These are phyloP conservation scores for Suillus decipiens DNA, from an alignment of 768 basidiomycete genomes.

Conservation along the genomic window DNA sequence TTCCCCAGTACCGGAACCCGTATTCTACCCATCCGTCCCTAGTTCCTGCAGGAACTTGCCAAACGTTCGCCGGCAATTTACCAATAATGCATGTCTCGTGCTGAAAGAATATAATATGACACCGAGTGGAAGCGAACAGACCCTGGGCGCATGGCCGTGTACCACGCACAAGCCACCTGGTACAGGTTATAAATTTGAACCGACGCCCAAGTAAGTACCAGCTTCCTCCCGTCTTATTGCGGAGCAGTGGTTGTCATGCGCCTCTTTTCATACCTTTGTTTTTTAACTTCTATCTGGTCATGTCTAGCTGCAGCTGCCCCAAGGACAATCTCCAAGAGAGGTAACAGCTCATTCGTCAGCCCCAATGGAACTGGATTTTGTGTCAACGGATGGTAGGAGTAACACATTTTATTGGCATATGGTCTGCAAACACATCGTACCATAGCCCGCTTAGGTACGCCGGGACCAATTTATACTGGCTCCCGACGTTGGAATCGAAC, in stretches of 20 bases:
- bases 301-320: constrained; percentile 32
- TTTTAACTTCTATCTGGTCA: not conserved
- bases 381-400: constrained; percentile 52
- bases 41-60: no score
- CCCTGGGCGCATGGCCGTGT: no score
- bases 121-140: no score
- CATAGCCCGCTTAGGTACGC: constrained; percentile 36
- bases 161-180: not conserved
- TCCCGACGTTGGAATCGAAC: constrained; percentile 47
- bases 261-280: not conserved
- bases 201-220: not conserved
- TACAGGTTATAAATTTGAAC: not conserved
- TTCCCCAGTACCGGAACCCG: no score
- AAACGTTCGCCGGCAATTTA: no score
- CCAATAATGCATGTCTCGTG: no score
- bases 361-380: constrained; percentile 46
- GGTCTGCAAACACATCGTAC: not conserved
- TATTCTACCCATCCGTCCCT: no score
- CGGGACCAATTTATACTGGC: constrained; percentile 56
- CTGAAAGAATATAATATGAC: no score
- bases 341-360: constrained; percentile 46
- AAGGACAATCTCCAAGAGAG: constrained; percentile 32
- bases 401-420: not conserved
- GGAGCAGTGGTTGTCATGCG: not conserved
- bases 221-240: not conserved